Conservation (phyloP, 352 stramenopile genomes). For the Phytophthora nicotianae region DNA sequence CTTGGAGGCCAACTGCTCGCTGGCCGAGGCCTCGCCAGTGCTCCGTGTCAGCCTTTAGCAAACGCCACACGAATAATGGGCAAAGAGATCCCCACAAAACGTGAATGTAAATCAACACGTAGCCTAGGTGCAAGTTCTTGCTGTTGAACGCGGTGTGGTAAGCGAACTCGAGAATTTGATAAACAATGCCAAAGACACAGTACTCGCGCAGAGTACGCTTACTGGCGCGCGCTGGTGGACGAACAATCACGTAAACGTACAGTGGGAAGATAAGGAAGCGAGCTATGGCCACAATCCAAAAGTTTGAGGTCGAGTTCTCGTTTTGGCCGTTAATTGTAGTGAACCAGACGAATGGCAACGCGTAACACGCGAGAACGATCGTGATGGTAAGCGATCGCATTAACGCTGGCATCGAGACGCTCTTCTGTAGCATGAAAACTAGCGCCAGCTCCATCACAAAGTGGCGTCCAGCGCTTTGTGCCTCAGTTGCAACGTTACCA, state of each 20-base stretch:
- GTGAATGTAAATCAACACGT: constrained; percentile 37
- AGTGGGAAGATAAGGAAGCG: constrained; percentile 36
- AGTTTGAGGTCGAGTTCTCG: constrained; percentile 21
- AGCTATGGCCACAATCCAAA: constrained; percentile 35
- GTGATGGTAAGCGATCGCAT: constrained; percentile 38
- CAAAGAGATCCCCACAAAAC: constrained; percentile 42
- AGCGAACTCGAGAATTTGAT: constrained; percentile 42
- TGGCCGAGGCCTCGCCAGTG: constrained; percentile 64
- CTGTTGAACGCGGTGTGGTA: constrained; percentile 44
- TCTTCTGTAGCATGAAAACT: constrained; percentile 66
- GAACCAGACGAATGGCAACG: constrained; percentile 47
- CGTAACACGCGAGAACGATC: constrained; percentile 41
- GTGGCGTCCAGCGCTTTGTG: constrained; percentile 45
- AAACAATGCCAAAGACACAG: constrained; percentile 43
- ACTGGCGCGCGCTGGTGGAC: constrained; percentile 50
- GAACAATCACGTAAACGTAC: constrained; percentile 46
- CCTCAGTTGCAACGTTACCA: constrained; percentile 28
- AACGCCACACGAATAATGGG: constrained; percentile 45
- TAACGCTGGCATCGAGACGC: constrained; percentile 52
- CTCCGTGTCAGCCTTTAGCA: constrained; percentile 65
- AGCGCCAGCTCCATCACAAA: constrained; percentile 53
- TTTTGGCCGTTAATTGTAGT: constrained; percentile 22
- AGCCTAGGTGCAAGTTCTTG: constrained; percentile 30
- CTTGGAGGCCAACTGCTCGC: constrained; percentile 38
- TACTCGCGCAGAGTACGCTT: constrained; percentile 51